A percentile compares a stretch with the other conserved stretches of the same genome.
phyloP scores from a whole-genome alignment of 805 yeast genomes.

The Sugiyamaella smithiae region DNA sequence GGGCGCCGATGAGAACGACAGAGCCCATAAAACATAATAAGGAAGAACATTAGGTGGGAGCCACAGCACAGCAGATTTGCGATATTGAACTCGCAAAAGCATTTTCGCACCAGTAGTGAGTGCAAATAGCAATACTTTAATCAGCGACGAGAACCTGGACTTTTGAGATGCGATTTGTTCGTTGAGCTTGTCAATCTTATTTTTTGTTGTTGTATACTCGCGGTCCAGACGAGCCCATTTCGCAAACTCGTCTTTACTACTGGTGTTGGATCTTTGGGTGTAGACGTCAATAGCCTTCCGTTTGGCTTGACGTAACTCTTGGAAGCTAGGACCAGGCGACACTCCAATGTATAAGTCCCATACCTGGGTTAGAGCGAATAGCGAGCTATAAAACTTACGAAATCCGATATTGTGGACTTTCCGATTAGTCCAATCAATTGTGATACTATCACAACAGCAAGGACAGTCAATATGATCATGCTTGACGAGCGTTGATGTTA shows the following conservation, averaged over 20 bases:
- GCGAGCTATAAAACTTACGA: constrained; percentile 18
- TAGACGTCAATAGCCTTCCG: constrained; percentile 47
- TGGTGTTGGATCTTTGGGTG: constrained; percentile 55
- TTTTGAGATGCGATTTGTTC: constrained; percentile 6
- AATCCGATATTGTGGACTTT: constrained; percentile 28
- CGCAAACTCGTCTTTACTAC: constrained; percentile 93
- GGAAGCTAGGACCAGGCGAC: constrained; percentile 37
- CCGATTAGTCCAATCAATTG: constrained; percentile 41
- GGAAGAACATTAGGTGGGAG: constrained; percentile 62
- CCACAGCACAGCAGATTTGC: constrained; percentile 55
- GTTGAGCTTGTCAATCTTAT: constrained; percentile 45
- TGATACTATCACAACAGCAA: constrained; percentile 39
- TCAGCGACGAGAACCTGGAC: constrained; percentile 31
- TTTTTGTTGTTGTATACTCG: constrained; percentile 53
- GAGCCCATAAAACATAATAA: constrained; percentile 47
- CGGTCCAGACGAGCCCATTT: constrained; percentile 93
- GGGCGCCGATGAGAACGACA: constrained; percentile 65
- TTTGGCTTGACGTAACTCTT: constrained; percentile 36
- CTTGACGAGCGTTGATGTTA: no score
- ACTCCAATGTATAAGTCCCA: constrained; percentile 41
- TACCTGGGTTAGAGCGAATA: constrained; percentile 15
- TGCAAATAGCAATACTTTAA: constrained; percentile 38
- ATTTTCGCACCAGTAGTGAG: constrained; percentile 42
- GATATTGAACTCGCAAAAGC: constrained; percentile 49
- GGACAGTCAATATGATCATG: constrained; percentile 23